Percentiles rank a stretch among this genome's conserved stretches.
Evolutionary conservation across 306 rosid genomes (phyloP).

Genomic region (Cucumis melo): DNA sequence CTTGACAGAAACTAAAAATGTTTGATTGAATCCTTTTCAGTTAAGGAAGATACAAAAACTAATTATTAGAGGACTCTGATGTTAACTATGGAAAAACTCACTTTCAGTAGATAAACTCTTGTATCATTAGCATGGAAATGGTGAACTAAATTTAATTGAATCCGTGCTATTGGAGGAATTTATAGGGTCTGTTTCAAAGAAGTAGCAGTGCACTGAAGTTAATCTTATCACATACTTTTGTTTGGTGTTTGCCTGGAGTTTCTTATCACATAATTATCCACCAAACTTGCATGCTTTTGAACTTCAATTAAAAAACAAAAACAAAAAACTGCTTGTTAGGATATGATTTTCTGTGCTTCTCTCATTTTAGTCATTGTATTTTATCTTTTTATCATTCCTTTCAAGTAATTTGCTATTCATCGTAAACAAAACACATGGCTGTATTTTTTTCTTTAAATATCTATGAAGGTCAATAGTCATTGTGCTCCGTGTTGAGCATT

Average conservation of each 20-base stretch:
- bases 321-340: background rate
- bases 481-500: background rate
- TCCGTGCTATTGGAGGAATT: background rate
- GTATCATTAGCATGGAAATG: background rate
- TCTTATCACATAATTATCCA: background rate
- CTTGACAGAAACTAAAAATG: background rate
- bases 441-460: background rate
- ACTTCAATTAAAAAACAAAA: background rate
- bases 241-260: too few relatives aligned
- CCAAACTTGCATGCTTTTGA: background rate
- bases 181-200: background rate
- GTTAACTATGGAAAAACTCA: background rate
- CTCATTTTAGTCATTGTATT: background rate
- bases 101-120: background rate
- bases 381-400: background rate
- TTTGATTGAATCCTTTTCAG: background rate
- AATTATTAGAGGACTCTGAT: background rate
- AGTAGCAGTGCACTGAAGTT: background rate
- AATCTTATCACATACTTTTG: background rate
- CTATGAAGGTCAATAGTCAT: background rate
- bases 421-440: too few relatives aligned
- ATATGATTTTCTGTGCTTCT: background rate
- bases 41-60: background rate
- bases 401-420: background rate
- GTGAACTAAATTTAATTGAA: background rate